phyloP scores from a whole-genome alignment of 2,329 filamentous ascomycete genomes.

The Penicillium glabrum region DNA sequence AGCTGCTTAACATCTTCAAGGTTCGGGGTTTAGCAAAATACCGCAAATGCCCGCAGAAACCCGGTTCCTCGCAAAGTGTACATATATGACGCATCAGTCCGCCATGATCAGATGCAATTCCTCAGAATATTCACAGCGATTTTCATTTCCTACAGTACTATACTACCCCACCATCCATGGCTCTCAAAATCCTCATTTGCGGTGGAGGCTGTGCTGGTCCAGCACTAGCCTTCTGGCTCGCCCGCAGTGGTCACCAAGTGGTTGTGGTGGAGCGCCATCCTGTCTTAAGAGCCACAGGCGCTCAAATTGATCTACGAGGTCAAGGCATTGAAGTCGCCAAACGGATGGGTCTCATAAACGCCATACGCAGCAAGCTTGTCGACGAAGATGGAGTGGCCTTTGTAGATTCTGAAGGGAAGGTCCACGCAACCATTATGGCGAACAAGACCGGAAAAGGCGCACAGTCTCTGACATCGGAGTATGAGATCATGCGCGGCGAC shows the following conservation, averaged over 20 bases:
- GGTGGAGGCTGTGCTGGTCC: conserved; percentile 43
- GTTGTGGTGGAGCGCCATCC: conserved; percentile 46
- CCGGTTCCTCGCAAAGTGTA: not conserved
- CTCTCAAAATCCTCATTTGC: conserved; percentile 50
- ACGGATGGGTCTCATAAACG: conserved; percentile 53
- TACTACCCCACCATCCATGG: conserved; percentile 1
- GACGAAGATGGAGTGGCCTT: conserved; percentile 50
- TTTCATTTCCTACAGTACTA: not conserved
- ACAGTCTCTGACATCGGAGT: conserved; percentile 54
- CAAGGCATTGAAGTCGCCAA: conserved; percentile 52
- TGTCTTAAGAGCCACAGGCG: conserved; percentile 47
- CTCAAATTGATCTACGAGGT: conserved; percentile 56
- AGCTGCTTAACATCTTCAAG: not conserved
- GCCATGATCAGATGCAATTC: not conserved
- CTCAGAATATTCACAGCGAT: not conserved
- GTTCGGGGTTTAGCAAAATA: not conserved
- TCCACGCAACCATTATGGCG: conserved; percentile 42
- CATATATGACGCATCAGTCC: not conserved
- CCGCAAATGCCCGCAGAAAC: not conserved
- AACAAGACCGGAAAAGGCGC: conserved; percentile 46
- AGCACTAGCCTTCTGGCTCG: conserved; percentile 52
- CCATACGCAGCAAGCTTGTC: conserved; percentile 40
- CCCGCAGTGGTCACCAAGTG: conserved; percentile 35
- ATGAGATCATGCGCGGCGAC: conserved; percentile 61
- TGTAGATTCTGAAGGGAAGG: conserved; percentile 43